Evolutionary conservation across 2,329 filamentous ascomycete species (phyloP).

Genomic region (Exophiala aquamarina): DNA sequence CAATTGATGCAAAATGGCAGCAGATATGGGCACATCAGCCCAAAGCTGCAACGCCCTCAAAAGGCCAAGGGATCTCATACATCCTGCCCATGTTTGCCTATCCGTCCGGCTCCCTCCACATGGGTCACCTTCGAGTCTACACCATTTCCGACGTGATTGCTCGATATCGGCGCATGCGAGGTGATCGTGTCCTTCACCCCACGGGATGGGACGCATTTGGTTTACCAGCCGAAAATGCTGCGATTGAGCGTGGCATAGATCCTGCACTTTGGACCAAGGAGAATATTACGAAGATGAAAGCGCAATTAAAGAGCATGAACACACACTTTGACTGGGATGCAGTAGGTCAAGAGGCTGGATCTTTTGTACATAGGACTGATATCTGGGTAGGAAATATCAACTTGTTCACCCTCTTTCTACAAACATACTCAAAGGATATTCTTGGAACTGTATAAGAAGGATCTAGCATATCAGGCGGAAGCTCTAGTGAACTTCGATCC

Average conservation of each 20-base stretch:
- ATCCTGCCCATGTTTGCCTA: conserved; percentile 93
- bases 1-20: conserved; percentile 58
- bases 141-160: conserved; percentile 85
- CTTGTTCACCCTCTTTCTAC: conserved; percentile 82
- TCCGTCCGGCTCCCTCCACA: conserved; percentile 80
- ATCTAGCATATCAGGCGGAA: conserved; percentile 78
- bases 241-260: conserved; percentile 76
- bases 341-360: conserved; percentile 53
- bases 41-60: not conserved
- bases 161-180: conserved; percentile 72
- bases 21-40: conserved; percentile 42
- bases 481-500: conserved; percentile 89
- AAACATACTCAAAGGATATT: conserved; percentile 88
- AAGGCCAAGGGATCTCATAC: conserved; percentile 54
- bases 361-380: conserved; percentile 30
- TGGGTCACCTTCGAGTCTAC: conserved; percentile 86
- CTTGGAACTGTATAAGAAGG: conserved; percentile 69
- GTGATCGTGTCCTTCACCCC: conserved; percentile 75
- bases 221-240: conserved; percentile 86
- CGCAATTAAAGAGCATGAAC: conserved; percentile 76
- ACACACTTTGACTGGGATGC: conserved; percentile 79
- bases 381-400: conserved; percentile 69
- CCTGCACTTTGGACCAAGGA: conserved; percentile 75
- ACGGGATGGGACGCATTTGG: conserved; percentile 96
- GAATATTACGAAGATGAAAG: conserved; percentile 84